Evolutionary conservation across 306 rosid species (phyloP).

Genomic region (Purshia tridentata): DNA sequence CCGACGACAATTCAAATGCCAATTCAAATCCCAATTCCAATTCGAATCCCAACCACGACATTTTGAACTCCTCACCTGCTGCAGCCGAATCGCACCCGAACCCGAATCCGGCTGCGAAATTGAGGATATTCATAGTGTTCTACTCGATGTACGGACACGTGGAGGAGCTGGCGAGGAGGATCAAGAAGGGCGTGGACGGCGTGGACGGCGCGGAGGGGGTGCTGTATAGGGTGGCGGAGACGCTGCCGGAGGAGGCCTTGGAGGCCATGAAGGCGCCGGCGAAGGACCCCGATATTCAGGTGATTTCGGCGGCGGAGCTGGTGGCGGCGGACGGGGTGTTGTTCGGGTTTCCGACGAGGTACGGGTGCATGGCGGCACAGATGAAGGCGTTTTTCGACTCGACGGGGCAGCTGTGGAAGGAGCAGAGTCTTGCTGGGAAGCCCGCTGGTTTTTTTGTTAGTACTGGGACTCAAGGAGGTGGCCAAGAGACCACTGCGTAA

Average conservation of each 20-base stretch:
- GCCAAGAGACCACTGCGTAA: slow-evolving; percentile 98
- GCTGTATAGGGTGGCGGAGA: slow-evolving; percentile 80
- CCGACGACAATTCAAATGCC: slow-evolving; percentile 15
- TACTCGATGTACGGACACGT: slow-evolving; percentile 98
- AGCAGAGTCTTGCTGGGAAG: slow-evolving; percentile 88
- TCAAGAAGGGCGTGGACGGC: slow-evolving; percentile 82
- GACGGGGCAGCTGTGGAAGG: slow-evolving; percentile 80
- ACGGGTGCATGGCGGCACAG: slow-evolving; percentile 92
- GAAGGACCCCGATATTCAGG: slow-evolving; percentile 61
- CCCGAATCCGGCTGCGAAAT: slow-evolving; percentile 24
- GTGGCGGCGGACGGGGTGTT: slow-evolving; percentile 66
- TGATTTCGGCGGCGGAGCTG: slow-evolving; percentile 61
- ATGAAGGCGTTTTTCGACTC: slow-evolving; percentile 95
- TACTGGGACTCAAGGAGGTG: slow-evolving; percentile 97
- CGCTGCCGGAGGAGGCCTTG: slow-evolving; percentile 61
- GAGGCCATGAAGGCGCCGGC: slow-evolving; percentile 69
- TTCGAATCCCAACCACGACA: slow-evolving; percentile 3
- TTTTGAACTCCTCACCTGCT: neutral
- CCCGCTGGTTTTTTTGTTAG: slow-evolving; percentile 94
- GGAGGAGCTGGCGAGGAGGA: slow-evolving; percentile 66
- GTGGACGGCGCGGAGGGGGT: slow-evolving; percentile 77
- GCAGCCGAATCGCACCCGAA: slow-evolving; percentile 6
- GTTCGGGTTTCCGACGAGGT: slow-evolving; percentile 94
- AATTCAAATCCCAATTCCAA: neutral
- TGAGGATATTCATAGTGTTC: slow-evolving; percentile 74